Base-by-base conservation (phyloP, 768 basidiomycete species). In the Obba rivulosa region DNA sequence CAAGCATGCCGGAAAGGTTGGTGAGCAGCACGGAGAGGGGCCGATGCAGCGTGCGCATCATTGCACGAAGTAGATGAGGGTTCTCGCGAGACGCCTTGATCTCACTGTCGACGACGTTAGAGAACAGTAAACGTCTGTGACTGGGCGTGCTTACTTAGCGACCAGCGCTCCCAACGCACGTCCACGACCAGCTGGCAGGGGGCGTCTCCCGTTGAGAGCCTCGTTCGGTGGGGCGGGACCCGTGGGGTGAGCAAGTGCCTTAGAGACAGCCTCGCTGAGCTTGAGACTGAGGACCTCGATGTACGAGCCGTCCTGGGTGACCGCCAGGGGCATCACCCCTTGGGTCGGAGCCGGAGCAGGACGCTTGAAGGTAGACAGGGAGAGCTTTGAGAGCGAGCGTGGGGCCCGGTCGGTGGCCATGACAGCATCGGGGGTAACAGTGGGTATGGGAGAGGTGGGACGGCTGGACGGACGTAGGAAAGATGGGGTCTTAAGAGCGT, bases 201-300 rank as follows among this genome's bases (percentile, higher is more conserved):
- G 82, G 31, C 80, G 77, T 57, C 77, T 85, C 22, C 87, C 87
- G 38, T 69, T 68, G n/a, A 87, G 62, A 35, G 73, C 63, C 51
- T 88, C 87, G 47, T 63, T 66, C 10, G 72, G 63, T 41, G 65
- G 55, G 16, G 74, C 73, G 18, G 81, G 71, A 22, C 81, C 80
- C 2, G 72, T 58, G 13, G 87, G 84, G 55, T 83, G 83, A 18
- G 77, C 72, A 43, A 91, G 71, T 3, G 87, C 83, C 66, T 78
- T 87, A 46, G 86, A 85, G 13, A 88, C 85, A 0, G 85, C 87
- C 64, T 92, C 89, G 59, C 83, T 88, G 39, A 92, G 71, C 61
- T 85, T 88, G 47, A 89, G 71, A 56, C 82, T 75, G 39, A 91
- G 77, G 49, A 81, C 78, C 61, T 89, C 84, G 45, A 90, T 72